phyloP scores from a whole-genome alignment of 345 rosid species.

The Cochlearia excelsa region DNA sequence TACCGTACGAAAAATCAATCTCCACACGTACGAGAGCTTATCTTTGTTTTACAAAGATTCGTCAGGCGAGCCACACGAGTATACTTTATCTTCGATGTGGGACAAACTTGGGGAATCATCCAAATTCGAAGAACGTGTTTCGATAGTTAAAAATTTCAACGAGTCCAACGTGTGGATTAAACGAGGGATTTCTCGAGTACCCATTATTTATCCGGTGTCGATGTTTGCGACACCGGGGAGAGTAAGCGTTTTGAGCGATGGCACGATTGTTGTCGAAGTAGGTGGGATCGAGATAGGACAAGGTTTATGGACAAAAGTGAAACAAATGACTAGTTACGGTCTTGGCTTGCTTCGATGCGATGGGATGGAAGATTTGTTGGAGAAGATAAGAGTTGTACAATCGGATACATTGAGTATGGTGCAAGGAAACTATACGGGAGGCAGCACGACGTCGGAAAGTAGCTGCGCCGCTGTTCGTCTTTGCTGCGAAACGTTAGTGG shows the following conservation, averaged over 20 bases:
- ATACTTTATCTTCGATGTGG: conserved; percentile 74
- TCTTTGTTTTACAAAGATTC: conserved; percentile 41
- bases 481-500: conserved; percentile 69
- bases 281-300: conserved; percentile 93
- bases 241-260: conserved; percentile 79
- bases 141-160: conserved; percentile 53
- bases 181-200: conserved; percentile 79
- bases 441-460: conserved; percentile 89
- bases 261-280: conserved; percentile 78
- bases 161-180: conserved; percentile 55
- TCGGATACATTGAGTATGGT: conserved; percentile 66
- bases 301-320: conserved; percentile 94
- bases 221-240: conserved; percentile 66
- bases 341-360: conserved; percentile 57
- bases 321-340: conserved; percentile 74
- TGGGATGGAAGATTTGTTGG: conserved; percentile 46
- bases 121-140: conserved; percentile 41
- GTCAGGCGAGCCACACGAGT: conserved; percentile 62
- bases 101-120: conserved; percentile 56
- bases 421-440: conserved; percentile 72
- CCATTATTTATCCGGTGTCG: conserved; percentile 42
- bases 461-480: conserved; percentile 73
- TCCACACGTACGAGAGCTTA: conserved; percentile 65
- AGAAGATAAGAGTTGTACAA: conserved; percentile 69
- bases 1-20: conserved; percentile 57